These are phyloP conservation scores for Podaxis rugospora DNA, from an alignment of 768 basidiomycete species.

Conservation along the genomic window DNA sequence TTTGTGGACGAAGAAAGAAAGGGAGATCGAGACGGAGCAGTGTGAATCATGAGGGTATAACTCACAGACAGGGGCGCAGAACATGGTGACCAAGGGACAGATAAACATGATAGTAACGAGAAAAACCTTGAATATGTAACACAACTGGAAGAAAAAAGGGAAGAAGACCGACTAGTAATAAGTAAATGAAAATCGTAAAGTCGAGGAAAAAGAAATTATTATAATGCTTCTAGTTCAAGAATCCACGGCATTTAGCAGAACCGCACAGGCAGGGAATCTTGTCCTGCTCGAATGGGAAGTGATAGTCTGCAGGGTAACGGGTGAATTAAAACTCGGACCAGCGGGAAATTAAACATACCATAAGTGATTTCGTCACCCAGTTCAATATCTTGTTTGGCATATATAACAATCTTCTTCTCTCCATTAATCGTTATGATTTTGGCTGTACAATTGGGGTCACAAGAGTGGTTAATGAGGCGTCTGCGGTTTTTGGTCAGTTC, in stretches of 20 bases:
- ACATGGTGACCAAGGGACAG: slow-evolving; percentile 3
- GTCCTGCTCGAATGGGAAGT: slow-evolving; percentile 98
- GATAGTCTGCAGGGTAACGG: slow-evolving; percentile 66
- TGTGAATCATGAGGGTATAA: slow-evolving; percentile 6
- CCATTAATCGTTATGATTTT: slow-evolving; percentile 90
- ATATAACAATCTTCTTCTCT: slow-evolving; percentile 98
- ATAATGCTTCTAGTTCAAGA: slow-evolving; percentile 75
- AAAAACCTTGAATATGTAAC: neutral
- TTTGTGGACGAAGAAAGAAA: neutral
- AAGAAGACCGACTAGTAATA: neutral
- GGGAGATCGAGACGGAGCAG: neutral
- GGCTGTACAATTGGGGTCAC: slow-evolving; percentile 90
- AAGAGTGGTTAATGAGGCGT: slow-evolving; percentile 97
- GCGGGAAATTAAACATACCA: slow-evolving; percentile 46
- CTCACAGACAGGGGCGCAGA: neutral
- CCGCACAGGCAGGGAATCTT: slow-evolving; percentile 94
- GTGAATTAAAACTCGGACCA: neutral
- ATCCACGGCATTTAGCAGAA: slow-evolving; percentile 88
- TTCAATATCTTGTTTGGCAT: slow-evolving; percentile 94
- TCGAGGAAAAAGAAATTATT: slow-evolving; percentile 17
- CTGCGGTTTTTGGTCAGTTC: slow-evolving; percentile 34
- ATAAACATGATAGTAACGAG: slow-evolving; percentile 11
- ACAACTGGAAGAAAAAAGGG: neutral
- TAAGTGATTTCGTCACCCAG: slow-evolving; percentile 98
- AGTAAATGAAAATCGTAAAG: slow-evolving; percentile 8